phyloP scores from a whole-genome alignment of 495 filamentous ascomycete genomes.

The Aspergillus leporis region DNA sequence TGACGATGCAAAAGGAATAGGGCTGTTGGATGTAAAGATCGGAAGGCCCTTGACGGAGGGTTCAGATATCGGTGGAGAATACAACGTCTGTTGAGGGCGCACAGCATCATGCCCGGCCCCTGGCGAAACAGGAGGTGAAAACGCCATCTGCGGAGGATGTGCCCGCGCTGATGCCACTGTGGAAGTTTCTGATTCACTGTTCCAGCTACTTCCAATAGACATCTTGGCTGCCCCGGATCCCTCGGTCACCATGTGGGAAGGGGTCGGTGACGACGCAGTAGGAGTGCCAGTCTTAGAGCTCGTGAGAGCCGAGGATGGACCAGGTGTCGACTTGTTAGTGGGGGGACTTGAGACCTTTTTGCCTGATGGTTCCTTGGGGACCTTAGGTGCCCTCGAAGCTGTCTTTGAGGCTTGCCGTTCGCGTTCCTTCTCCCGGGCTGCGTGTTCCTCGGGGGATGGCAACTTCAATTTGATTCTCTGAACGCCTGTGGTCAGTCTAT shows the following conservation, averaged over 20 bases:
- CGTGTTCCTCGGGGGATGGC: constrained; percentile 68
- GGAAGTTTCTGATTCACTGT: not conserved
- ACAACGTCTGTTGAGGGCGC: constrained; percentile 22
- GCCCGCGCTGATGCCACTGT: constrained; percentile 8
- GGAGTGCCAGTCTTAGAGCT: constrained; percentile 1
- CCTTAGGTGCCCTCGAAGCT: constrained; percentile 16
- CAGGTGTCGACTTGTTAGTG: not conserved
- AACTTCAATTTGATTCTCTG: constrained; percentile 77
- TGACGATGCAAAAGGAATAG: constrained; percentile 50
- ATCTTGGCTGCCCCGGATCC: not conserved
- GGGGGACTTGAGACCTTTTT: not conserved
- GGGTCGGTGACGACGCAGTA: constrained; percentile 9
- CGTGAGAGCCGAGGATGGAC: constrained; percentile 6
- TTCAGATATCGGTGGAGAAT: constrained; percentile 34
- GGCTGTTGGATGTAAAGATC: constrained; percentile 50
- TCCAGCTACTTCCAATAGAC: not conserved
- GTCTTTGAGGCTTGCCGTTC: constrained; percentile 18
- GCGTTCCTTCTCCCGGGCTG: constrained; percentile 52
- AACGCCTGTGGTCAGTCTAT: constrained; percentile 65
- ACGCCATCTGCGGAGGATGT: constrained; percentile 10
- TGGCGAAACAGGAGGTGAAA: constrained; percentile 29
- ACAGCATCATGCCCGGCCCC: constrained; percentile 10
- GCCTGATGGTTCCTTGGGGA: not conserved
- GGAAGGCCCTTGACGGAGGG: constrained; percentile 48
- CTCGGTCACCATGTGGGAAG: not conserved